Percentiles rank a stretch among this genome's conserved stretches.
Conservation (phyloP, 2,329 filamentous ascomycete species). For the Fusarium falciforme region DNA sequence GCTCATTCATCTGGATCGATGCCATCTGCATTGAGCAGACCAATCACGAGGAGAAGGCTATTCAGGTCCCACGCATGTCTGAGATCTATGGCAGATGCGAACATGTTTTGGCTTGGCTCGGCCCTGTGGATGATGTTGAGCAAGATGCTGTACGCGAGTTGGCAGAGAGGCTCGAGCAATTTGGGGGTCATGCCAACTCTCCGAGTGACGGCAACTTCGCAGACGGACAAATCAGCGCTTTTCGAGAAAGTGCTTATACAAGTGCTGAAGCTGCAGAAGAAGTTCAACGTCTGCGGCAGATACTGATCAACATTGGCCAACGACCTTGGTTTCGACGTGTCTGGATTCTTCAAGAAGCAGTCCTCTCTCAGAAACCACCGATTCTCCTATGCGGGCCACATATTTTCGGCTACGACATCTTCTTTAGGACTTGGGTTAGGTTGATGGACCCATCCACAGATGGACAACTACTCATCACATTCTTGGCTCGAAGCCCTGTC, state of each 20-base stretch:
- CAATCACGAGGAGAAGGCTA: constrained; percentile 10
- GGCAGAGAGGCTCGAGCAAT: background rate
- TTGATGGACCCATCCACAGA: constrained; percentile 8
- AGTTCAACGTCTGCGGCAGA: background rate
- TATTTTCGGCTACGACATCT: background rate
- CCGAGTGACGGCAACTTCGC: accelerated
- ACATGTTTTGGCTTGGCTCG: constrained; percentile 21
- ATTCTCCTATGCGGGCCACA: background rate
- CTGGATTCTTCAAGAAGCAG: constrained; percentile 28
- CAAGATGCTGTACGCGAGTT: background rate
- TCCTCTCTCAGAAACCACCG: background rate
- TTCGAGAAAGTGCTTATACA: background rate
- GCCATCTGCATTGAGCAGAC: constrained; percentile 26
- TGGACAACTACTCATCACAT: constrained; percentile 5
- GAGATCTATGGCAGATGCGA: constrained; percentile 25
- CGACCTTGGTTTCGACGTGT: constrained; percentile 21
- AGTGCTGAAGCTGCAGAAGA: accelerated
- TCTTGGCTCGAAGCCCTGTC: background rate
- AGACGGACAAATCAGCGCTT: background rate
- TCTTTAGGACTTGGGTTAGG: constrained; percentile 19
- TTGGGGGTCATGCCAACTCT: background rate
- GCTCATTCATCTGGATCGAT: constrained; percentile 9
- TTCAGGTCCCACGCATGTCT: constrained; percentile 24
- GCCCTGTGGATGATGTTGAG: background rate
- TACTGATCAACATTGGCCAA: background rate